phyloP scores from a whole-genome alignment of 2,329 filamentous ascomycete species.

The Botrytis galanthina region DNA sequence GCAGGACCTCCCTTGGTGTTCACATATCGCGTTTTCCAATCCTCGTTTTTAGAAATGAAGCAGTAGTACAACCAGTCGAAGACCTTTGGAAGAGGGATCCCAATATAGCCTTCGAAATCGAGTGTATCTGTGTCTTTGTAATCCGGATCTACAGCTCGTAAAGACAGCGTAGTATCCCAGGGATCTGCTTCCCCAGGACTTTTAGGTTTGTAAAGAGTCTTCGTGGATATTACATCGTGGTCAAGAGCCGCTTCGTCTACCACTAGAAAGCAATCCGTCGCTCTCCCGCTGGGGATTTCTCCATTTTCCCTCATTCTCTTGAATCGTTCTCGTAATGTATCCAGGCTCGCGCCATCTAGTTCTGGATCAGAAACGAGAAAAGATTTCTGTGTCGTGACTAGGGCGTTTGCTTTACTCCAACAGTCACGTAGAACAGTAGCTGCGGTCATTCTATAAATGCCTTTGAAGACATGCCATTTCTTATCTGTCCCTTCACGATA shows the following conservation, averaged over 20 bases:
- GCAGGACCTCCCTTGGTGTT: neutral
- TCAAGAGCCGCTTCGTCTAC: neutral
- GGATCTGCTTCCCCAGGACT: neutral
- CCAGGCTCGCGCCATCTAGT: neutral
- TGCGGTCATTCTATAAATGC: neutral
- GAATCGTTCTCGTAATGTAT: neutral
- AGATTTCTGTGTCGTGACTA: neutral
- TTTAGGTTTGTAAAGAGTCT: neutral
- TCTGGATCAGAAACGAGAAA: neutral
- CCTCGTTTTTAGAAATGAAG: slow-evolving; percentile 12
- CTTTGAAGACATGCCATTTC: neutral
- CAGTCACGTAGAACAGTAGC: neutral
- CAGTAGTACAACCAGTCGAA: slow-evolving; percentile 20
- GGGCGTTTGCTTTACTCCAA: neutral
- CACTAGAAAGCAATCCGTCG: neutral
- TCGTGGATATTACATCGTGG: neutral
- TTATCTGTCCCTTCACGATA: neutral
- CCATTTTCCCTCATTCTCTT: neutral
- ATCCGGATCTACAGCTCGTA: slow-evolving; percentile 3
- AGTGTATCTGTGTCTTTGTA: neutral
- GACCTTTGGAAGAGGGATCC: slow-evolving; percentile 19
- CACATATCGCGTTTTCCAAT: slow-evolving; percentile 18
- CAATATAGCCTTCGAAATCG: neutral
- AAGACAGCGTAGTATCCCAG: neutral
- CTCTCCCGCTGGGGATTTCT: neutral